Base-by-base conservation (phyloP, 164 flowering plant species). In the Berberis vulgaris region DNA sequence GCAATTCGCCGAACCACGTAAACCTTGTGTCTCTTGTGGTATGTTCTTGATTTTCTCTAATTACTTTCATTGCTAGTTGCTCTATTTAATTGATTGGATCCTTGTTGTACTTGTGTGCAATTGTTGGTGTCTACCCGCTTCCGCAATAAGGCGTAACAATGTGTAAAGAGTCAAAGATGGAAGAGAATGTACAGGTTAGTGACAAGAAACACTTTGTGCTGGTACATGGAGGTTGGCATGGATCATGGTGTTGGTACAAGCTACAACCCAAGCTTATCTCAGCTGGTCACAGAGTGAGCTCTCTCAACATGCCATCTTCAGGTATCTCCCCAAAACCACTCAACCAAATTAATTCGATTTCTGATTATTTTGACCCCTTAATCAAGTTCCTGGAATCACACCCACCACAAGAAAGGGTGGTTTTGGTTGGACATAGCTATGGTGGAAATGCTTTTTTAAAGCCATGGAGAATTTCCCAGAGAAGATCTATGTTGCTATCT, bases 211-310 rank as follows among this genome's bases (percentile, higher is more conserved):
- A 56, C 13, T 63, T 45, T 45, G 65, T 62, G 41, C 52, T 54
- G 8, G 55, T 64, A 45, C 66, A 68, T 42, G 57, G 62, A 7
- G 57, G 57, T 12, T 41, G 46, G 10, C 69, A 58, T 57, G 67
- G 67, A 40, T 60, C 69, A 0, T 66, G 69, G 63, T 57, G 57
- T 50, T 66, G 69, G 69, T 66, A 58, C 50, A 49, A 58, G 57
- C 41, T 56, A 38, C 11, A 56, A 56, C 26, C 69, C 41, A 60
- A 69, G 41, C 74, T 79, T 5, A 49, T 62, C 40, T 11, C 39
- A 4, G 62, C 73, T 10, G 80, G 82, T n/a, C 71, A 76, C 53
- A 61, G 65, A 6, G 79, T 78, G 59, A 78, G 79, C 8, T 60
- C 71, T 2, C 60, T 75, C 1, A 79, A 79, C 54, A 61, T 79